Conservation (phyloP, 192 early-diverging fungal genomes). For the Umbelopsis sp. region DNA sequence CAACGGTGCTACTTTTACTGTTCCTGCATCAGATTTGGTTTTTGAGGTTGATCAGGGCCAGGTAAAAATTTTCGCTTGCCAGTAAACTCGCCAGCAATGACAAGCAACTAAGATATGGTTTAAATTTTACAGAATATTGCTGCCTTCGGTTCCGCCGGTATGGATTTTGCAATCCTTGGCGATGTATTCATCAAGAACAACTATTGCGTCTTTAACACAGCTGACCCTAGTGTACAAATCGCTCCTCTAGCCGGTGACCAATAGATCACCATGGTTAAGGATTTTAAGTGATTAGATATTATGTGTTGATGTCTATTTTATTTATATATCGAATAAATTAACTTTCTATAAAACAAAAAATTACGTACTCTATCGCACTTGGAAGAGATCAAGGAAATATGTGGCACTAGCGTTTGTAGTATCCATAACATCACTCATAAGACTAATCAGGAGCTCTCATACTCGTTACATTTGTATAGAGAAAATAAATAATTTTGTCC, state of each 20-base stretch:
- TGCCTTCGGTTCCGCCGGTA: constrained; percentile 35
- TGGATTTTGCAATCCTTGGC: constrained; percentile 45
- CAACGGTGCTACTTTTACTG: constrained; percentile 37
- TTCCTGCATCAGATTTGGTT: constrained; percentile 36
- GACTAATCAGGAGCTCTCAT: too few relatives aligned
- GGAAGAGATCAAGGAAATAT: too few relatives aligned
- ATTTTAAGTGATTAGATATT: not conserved
- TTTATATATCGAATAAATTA: too few relatives aligned
- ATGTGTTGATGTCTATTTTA: too few relatives aligned
- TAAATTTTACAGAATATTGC: constrained; percentile 36
- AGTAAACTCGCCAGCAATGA: not conserved
- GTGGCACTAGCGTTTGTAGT: too few relatives aligned
- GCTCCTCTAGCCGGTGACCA: constrained; percentile 24
- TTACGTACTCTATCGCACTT: too few relatives aligned
- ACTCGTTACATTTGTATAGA: too few relatives aligned
- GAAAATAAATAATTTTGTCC: too few relatives aligned
- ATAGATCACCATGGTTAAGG: not conserved
- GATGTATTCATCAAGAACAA: constrained; percentile 55
- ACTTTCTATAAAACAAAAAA: too few relatives aligned
- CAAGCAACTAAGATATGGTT: constrained; percentile 16
- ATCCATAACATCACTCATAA: too few relatives aligned
- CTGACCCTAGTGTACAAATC: constrained; percentile 37
- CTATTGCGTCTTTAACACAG: constrained; percentile 47
- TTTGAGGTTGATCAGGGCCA: constrained; percentile 27
- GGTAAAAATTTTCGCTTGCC: not conserved